Evolutionary conservation across 2,329 filamentous ascomycete genomes (phyloP), one percentile per base, ranked within the genome.

Genomic region (Epichloe baconii): DNA sequence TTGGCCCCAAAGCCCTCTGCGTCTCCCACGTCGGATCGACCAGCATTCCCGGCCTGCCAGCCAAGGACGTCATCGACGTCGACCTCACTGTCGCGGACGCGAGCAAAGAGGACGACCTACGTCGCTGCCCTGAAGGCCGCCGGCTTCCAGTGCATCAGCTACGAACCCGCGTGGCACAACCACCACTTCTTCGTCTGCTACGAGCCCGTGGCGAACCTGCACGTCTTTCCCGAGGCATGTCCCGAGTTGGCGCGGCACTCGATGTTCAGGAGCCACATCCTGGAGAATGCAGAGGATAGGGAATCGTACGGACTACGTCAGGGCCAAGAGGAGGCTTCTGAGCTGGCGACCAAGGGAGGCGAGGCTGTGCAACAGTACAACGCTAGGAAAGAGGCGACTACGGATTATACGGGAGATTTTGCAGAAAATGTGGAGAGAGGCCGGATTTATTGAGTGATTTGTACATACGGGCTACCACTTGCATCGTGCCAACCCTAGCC

Each of bases 11-110:
- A 19, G 19, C 19, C 19, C 19, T 19, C 19, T 57, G 61, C 21
- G 61, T 78, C 48, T 56, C 63, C 17, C 75, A 78, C 57, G 64
- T 71, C 35, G 76, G 76, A 26, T 77, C 73, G 12, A 78, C 76
- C 31, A 72, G 71, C 48, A 64, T 79, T 6, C 71, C 72, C 0
- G 63, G 61, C 7, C 66, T 79, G 3, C 65, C 71, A 0, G 75
- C 76, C 45, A 78, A 79, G 60, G 64, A 68, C 36, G 61, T 78
- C 45, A 73, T 79, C 45, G 76, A 79, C 57, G 66, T 78, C 26
- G 76, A 78, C 56, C 60, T 78, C 7, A 63, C 70, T 5, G 64
- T 78, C 7, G 47, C 58, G 2, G 63, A 75, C 44, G 52, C 67
- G 23, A 54, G 57, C 14, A 64, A 69, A 40, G 73, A 77, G 55